Evolutionary conservation across 768 basidiomycete genomes (phyloP).

Genomic region (Trametes cinnabarina): DNA sequence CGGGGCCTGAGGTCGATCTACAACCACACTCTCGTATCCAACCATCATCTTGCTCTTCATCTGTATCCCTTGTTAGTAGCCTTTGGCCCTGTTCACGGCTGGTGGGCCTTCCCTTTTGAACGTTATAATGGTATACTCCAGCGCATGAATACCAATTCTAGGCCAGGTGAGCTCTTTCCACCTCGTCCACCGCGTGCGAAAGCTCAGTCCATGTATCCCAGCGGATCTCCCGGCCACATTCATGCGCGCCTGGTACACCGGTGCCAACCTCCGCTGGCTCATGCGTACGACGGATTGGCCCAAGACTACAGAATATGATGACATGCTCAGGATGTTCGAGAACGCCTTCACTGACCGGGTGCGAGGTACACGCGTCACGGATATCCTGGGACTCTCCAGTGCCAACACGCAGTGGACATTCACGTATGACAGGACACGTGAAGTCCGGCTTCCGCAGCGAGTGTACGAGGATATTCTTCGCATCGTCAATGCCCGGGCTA

Average conservation of each 20-base stretch:
- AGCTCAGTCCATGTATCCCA: neutral
- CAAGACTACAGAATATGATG: neutral
- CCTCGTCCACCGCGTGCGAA: neutral
- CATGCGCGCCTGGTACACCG: slow-evolving; percentile 3
- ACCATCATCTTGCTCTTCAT: slow-evolving; percentile 36
- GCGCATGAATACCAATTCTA: slow-evolving; percentile 26
- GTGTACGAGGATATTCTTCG: too few species aligned
- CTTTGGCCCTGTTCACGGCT: slow-evolving; percentile 31
- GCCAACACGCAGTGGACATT: too few species aligned
- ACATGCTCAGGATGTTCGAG: neutral
- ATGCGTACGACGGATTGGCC: neutral
- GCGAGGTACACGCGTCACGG: too few species aligned
- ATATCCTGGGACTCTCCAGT: too few species aligned
- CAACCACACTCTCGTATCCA: slow-evolving; percentile 26
- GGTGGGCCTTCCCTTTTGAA: slow-evolving; percentile 31
- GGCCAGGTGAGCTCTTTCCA: neutral
- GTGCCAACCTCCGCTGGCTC: neutral
- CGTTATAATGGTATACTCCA: slow-evolving; percentile 30
- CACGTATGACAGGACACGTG: too few species aligned
- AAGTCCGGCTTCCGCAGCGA: too few species aligned
- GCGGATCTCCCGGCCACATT: neutral
- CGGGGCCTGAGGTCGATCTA: slow-evolving; percentile 21
- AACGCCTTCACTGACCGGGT: neutral
- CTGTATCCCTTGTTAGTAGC: slow-evolving; percentile 24
- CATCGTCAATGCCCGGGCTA: too few species aligned